phyloP scores from a whole-genome alignment of 202 grass and related monocot genomes.

The Thinopyrum obtusiflorum region DNA sequence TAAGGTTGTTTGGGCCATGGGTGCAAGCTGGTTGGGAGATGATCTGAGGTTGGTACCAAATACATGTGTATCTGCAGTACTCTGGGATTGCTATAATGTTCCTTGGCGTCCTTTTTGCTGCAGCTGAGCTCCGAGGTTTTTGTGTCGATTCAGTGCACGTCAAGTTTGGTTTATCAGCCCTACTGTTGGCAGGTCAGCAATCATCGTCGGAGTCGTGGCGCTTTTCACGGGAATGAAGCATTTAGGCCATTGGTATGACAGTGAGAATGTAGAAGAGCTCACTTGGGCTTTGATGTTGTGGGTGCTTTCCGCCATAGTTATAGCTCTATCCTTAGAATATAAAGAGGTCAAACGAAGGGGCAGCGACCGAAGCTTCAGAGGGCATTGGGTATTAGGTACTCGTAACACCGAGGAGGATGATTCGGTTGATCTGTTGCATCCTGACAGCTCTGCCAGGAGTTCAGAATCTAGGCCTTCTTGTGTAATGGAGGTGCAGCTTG shows the following conservation, averaged over 20 bases:
- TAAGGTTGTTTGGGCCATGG: conserved; percentile 97
- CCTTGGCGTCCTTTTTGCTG: conserved; percentile 75
- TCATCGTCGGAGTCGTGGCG: conserved; percentile 55
- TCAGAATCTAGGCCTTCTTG: conserved; percentile 51
- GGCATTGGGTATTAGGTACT: conserved; percentile 81
- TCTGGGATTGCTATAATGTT: conserved; percentile 76
- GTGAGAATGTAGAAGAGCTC: conserved; percentile 77
- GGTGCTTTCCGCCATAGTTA: conserved; percentile 56
- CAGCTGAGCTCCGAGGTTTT: conserved; percentile 60
- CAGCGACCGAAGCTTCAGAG: conserved; percentile 30
- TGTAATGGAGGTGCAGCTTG: conserved; percentile 78
- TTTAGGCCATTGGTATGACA: conserved; percentile 68
- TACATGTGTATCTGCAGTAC: conserved; percentile 86
- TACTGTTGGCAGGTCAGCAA: conserved; percentile 66
- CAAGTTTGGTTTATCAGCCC: conserved; percentile 72
- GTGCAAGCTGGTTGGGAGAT: conserved; percentile 66
- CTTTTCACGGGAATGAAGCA: conserved; percentile 81
- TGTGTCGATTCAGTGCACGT: conserved; percentile 64
- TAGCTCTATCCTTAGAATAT: conserved; percentile 67
- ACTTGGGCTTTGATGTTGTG: conserved; percentile 72
- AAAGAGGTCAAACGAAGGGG: conserved; percentile 50
- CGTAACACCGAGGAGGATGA: conserved; percentile 71
- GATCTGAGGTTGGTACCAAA: conserved; percentile 74
- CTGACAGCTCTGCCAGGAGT: conserved; percentile 42
- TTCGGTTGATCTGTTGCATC: conserved; percentile 68